Percentiles rank a stretch among this genome's conserved stretches.
Conservation (phyloP, 495 filamentous ascomycete genomes). For the Xylaria longipes region DNA sequence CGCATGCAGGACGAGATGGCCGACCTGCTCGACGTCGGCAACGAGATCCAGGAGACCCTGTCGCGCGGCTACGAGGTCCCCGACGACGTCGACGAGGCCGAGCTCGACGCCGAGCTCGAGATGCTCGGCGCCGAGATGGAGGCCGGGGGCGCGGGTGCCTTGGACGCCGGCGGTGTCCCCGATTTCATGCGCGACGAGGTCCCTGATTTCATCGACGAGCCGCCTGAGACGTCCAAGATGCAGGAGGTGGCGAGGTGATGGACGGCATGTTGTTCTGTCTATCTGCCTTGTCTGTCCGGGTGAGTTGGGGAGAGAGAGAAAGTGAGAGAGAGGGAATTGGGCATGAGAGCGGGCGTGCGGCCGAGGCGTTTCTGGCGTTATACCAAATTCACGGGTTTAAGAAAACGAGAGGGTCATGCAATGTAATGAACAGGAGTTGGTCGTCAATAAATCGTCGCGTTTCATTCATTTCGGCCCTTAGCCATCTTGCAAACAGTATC, state of each 20-base stretch:
- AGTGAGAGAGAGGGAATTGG: slow-evolving; percentile 35
- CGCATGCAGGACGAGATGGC: slow-evolving; percentile 99
- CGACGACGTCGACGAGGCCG: slow-evolving; percentile 97
- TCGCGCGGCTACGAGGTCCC: slow-evolving; percentile 93
- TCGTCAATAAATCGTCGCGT: slow-evolving; percentile 8
- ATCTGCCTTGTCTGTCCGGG: neutral
- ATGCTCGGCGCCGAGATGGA: slow-evolving; percentile 90
- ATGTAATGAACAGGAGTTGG: slow-evolving; percentile 10
- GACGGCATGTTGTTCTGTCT: slow-evolving; percentile 1
- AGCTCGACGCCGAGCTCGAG: slow-evolving; percentile 96
- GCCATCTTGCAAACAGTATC: neutral
- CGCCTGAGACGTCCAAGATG: slow-evolving; percentile 71
- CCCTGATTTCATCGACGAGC: slow-evolving; percentile 89
- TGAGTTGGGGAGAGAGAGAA: slow-evolving; percentile 22
- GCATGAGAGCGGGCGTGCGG: slow-evolving; percentile 9
- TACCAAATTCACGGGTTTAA: slow-evolving; percentile 6
- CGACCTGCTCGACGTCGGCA: slow-evolving; percentile 95
- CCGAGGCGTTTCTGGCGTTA: slow-evolving; percentile 25
- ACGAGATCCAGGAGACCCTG: slow-evolving; percentile 97
- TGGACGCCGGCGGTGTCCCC: slow-evolving; percentile 69
- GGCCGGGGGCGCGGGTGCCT: slow-evolving; percentile 63
- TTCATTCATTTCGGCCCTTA: slow-evolving; percentile 1
- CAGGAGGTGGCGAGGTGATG: slow-evolving; percentile 76
- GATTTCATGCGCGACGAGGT: slow-evolving; percentile 89
- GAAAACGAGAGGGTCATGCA: slow-evolving; percentile 2